Percentiles rank a stretch among this genome's conserved stretches.
Conservation (phyloP, 2,329 filamentous ascomycete genomes). For the Xylariaceae sp. region DNA sequence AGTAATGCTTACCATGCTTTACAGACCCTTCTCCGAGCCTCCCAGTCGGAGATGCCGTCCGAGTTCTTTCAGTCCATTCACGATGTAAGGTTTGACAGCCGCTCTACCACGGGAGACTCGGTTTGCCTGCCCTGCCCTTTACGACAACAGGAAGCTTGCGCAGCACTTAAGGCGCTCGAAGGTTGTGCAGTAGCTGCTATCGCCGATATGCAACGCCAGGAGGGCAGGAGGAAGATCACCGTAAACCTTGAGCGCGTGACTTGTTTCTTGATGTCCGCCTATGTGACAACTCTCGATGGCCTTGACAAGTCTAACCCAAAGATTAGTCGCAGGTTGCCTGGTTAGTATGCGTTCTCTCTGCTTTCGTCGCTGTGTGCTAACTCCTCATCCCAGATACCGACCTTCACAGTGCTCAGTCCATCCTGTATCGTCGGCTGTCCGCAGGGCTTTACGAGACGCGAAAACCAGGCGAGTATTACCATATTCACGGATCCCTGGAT, state of each 20-base stretch:
- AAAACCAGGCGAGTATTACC: conserved; percentile 62
- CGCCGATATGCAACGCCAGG: conserved; percentile 48
- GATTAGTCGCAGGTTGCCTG: conserved; percentile 39
- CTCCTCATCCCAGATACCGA: conserved; percentile 56
- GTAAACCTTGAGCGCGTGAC: conserved; percentile 51
- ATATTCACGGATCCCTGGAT: conserved; percentile 70
- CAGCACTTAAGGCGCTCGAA: conserved; percentile 54
- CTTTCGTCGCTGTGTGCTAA: conserved; percentile 33
- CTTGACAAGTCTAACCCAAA: conserved; percentile 44
- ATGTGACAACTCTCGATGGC: conserved; percentile 51
- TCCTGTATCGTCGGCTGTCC: conserved; percentile 64
- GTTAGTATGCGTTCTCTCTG: conserved; percentile 16
- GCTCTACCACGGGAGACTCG: conserved; percentile 29
- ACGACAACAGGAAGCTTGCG: conserved; percentile 37
- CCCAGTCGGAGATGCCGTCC: conserved; percentile 31
- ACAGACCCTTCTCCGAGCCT: conserved; percentile 25
- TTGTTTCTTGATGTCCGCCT: conserved; percentile 54
- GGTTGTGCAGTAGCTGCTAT: conserved; percentile 56
- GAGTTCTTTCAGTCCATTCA: conserved; percentile 28
- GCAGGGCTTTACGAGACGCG: conserved; percentile 68
- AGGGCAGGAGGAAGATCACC: conserved; percentile 38
- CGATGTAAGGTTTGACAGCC: conserved; percentile 30
- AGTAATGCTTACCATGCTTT: conserved; percentile 31
- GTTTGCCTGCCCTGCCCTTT: conserved; percentile 39
- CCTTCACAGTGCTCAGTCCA: conserved; percentile 63